Evolutionary conservation across 345 rosid species (phyloP), one percentile per base, ranked within the genome.

Genomic region (Lepidium aucheri): DNA sequence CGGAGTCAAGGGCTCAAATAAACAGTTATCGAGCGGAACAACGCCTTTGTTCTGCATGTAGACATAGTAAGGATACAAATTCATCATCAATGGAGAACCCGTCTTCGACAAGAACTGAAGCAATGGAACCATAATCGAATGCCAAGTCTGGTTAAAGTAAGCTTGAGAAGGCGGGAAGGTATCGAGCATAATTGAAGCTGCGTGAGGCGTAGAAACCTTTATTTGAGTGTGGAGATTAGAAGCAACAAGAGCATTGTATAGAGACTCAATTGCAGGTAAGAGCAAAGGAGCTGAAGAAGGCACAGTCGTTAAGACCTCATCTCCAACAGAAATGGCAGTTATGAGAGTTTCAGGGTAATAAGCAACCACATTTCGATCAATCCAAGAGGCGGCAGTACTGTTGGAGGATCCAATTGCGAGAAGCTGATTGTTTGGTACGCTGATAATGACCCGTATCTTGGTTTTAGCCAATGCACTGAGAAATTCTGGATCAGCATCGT

Each of bases 31-130:
- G 5, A 94, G 77, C 20, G 99, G 97, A 53, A 94, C 97, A 36
- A 90, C 97, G 3, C 97, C 97, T 74, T 90, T 94, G 76, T 88
- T 88, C 77, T 94, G 81, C 97, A 94, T 88, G 54, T 85, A 94
- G 20, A 91, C 97, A 32, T 94, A 94, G 80, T 94, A 94, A 39
- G 99, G 97, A 66, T 94, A 94, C 16, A 94, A 81, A 78, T 94
- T 94, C 96, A 94, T 85, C 99, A 94, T 94, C 78, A 94, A 60
- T 4, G 96, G 95, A 5, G 99, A 83, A 8, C 79, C 87, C 2
- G 96, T 88, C 75, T 68, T 83, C 1, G 96, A 88, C 74, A 94
- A 75, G 71, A 94, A 91, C 72, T 79, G 85, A 65, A 94, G 90
- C 81, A 94, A 50, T 8, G 97, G 91, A 33, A 77, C 69, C 75